Base-by-base conservation (phyloP, 148 eudicot genomes). In the Selenicereus undatus region DNA sequence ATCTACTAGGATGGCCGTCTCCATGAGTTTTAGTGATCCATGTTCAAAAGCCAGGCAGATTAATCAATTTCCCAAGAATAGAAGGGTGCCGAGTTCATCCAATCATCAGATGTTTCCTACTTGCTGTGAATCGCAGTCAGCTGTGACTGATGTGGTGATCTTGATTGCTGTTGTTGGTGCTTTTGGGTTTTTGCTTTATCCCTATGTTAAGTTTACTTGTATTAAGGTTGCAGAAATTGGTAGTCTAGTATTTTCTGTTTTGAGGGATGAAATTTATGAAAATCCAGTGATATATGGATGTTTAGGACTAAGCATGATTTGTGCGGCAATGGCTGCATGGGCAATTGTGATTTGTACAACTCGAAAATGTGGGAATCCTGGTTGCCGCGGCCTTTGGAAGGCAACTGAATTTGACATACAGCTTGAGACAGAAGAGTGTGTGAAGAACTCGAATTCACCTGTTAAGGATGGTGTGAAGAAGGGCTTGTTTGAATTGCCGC, bases 371-470 rank as follows among this genome's bases (percentile, higher is more conserved):
- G 93, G 92, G 68, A 92, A 89, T 56, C 87, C 89, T 0, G 84
- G 89, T 8, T 94, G 98, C 24, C 94, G 85, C 17, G 97, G 98
- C 54, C 90, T 92, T 4, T 77, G 85, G 65, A 88, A 88, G 76
- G 97, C 94, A 0, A 92, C 98, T 71, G 93, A 94, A 48, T 94
- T 94, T 8, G 93, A 94, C 79, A 89, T 94, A 71, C 95, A 92
- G 81, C 83, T 94, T 29, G 98, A 94, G 78, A 91, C 98, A 0
- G 94, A 92, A 77, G 93, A 91, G 43, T 85, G 88, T 83, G 83
- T 88, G 56, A 94, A 88, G 85, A 91, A 86, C 71, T 89, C 91
- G 8, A 83, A 71, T 85, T 50, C 54, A n/a, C 30, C 78, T 71
- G 71, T 77, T 1, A 90, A 89, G 62, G 87, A 80, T 78, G 86